Base-by-base conservation (phyloP, 164 flowering plant species). In the Kalanchoe fedtschenkoi region DNA sequence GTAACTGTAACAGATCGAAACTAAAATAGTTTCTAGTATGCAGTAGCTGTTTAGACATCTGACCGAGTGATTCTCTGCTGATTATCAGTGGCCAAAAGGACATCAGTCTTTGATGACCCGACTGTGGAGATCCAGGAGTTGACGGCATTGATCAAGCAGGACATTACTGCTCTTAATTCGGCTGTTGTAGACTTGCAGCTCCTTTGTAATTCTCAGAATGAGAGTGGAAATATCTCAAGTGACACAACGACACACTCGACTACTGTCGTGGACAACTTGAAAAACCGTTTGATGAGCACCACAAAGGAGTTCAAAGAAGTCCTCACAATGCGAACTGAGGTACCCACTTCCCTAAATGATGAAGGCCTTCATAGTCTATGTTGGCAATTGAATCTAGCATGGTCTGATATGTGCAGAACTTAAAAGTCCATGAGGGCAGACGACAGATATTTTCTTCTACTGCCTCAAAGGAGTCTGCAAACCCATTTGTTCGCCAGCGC, bases 291-390 rank as follows among this genome's bases (percentile, higher is more conserved):
- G 72, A 95, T 95, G 99, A 79, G 83, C 56, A 62, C 99, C 28
- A 95, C 99, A 44, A 95, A 95, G 69, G 96, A 88, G 78, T 95
- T 95, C 65, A 91, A 91, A 70, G 99, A 95, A 65, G 99, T 91
- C 37, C 87, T 95, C 19, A 95, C 99, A 60, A 81, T 83, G 91
- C 76, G 99, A 30, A 95, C 99, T 62, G 97, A 95, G 95, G 97
- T 86, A 75, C 60, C 34, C 24, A 3, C 61, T 58, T 14, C 24
- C 19, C 9, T 34, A 17, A 58, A 11, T 16, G 32, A 15, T 33
- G 35, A 32, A 15, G 38, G 7, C 17, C 19, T 34, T 34, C 37
- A n/a, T 58, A 19, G 35, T 16, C 37, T 57, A 32, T 17, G 38
- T 34, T 58, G 61, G 24, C 61, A 32, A 17, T 21, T 8, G 8